Evolutionary conservation across 176 grass and related monocot species (phyloP), one percentile per base, ranked within the genome.

Genomic region (Pontederia crassipes): DNA sequence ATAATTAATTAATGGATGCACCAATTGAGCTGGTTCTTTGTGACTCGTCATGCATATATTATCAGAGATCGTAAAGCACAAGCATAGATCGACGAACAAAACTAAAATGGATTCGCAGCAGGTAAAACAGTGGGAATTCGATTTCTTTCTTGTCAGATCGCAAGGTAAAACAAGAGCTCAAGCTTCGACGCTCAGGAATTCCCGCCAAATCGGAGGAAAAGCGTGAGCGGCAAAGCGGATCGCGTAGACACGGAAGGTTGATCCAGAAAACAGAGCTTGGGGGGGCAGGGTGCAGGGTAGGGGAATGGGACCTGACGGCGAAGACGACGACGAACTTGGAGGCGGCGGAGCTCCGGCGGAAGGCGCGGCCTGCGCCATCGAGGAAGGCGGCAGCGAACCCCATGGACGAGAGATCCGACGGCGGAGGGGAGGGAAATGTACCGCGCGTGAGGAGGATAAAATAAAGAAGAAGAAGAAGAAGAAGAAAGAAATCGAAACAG

Each of bases 301-400:
- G 32, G 46, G 1, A 51, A 10, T 2, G 35, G 45, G 12, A 95
- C 91, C 91, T 88, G 47, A 79, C 91, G 54, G 79, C 73, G 69
- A 87, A 62, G 80, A 96, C 46, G 80, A 96, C 68, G 72, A 96
- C 66, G 75, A 87, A 72, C 65, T 87, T 90, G 72, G 83, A 74
- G 77, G 83, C 17, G 61, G 83, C 71, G 6, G 85, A 57, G 73
- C 78, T 62, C 6, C 48, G 65, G 65, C 49, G 62, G 70, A 72
- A 75, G 18, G 67, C 61, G 4, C 16, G 47, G 3, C 17, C 17
- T 10, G 62, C 47, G 46, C 64, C 64, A 26, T 67, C 64, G 27
- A 54, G 12, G 8, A 67, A 54, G 64, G n/a, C 32, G 6, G 64
- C 49, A 6, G 12, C 8, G 49, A 54, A 54, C 2, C 49, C 27